These are phyloP conservation scores for Silene coronaria DNA, from an alignment of 179 eudicot genomes.

Conservation along the genomic window DNA sequence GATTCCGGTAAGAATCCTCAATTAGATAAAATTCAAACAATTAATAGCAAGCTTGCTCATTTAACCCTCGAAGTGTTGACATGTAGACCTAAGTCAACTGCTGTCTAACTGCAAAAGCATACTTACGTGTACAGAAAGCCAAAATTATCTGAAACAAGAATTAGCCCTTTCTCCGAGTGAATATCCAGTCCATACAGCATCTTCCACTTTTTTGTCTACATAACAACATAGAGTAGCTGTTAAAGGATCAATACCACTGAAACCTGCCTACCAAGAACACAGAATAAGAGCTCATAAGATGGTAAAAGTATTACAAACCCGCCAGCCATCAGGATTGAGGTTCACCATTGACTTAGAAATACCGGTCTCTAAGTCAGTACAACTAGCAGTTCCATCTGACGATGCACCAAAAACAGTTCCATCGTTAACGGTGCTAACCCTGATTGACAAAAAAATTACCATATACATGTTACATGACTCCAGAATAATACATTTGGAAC, in stretches of 20 bases:
- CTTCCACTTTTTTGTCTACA: constrained; percentile 78
- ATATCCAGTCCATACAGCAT: constrained; percentile 95
- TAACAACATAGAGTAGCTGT: not conserved
- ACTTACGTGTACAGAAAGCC: constrained; percentile 71
- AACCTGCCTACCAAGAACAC: constrained; percentile 5
- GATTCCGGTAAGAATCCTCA: not conserved
- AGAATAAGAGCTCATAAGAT: constrained; percentile 1
- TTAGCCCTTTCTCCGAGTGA: constrained; percentile 64
- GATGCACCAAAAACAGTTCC: constrained; percentile 77
- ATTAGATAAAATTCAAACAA: not conserved
- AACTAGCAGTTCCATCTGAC: constrained; percentile 88
- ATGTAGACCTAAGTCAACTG: not conserved
- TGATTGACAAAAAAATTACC: constrained; percentile 20
- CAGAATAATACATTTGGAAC: not conserved
- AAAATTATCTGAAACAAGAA: constrained; percentile 77
- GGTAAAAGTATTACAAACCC: constrained; percentile 33
- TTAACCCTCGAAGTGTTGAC: not conserved
- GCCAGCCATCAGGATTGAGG: constrained; percentile 93
- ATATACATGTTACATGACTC: constrained; percentile 7
- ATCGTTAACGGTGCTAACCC: constrained; percentile 68
- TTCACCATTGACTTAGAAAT: constrained; percentile 62
- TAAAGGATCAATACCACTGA: not conserved
- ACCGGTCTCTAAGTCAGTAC: constrained; percentile 92
- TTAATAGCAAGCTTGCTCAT: not conserved
- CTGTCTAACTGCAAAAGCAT: not conserved